These are phyloP conservation scores for Aspergillus thermomutatus DNA, from an alignment of 2,329 filamentous ascomycete genomes.

Conservation along the genomic window DNA sequence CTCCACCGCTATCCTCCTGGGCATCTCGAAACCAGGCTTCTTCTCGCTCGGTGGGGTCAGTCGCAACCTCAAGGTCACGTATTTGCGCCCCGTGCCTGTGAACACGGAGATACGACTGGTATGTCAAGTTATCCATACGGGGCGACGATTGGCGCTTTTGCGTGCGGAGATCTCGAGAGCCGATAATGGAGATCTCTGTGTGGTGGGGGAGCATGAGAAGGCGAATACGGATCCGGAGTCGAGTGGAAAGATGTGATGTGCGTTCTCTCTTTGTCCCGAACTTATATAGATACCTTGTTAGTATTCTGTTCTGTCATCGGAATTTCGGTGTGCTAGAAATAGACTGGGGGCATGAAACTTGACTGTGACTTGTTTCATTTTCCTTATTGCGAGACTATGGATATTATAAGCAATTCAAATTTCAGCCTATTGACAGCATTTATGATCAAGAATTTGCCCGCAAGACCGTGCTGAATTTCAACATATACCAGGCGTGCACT, in stretches of 20 bases:
- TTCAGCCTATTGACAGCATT: not conserved
- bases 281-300: not conserved
- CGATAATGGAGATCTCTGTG: slow-evolving; percentile 52
- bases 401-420: not conserved
- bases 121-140: slow-evolving; percentile 57
- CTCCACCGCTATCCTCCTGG: slow-evolving; percentile 58
- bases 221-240: slow-evolving; percentile 54
- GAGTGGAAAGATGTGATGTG: slow-evolving; percentile 10
- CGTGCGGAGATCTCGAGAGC: slow-evolving; percentile 54
- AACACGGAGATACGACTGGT: slow-evolving; percentile 53
- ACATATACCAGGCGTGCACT: not conserved
- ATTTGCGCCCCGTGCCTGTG: slow-evolving; percentile 58
- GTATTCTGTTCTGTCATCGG: not conserved
- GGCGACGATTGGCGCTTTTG: slow-evolving; percentile 53
- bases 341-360: not conserved
- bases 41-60: slow-evolving; percentile 63
- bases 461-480: not conserved
- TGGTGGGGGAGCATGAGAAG: slow-evolving; percentile 63
- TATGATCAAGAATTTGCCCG: not conserved
- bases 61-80: slow-evolving; percentile 64
- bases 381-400: not conserved
- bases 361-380: not conserved
- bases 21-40: slow-evolving; percentile 57
- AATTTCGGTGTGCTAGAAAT: not conserved
- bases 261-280: not conserved